Conservation (phyloP, 257 asterid genomes). For the Anisodus tanguticus region DNA sequence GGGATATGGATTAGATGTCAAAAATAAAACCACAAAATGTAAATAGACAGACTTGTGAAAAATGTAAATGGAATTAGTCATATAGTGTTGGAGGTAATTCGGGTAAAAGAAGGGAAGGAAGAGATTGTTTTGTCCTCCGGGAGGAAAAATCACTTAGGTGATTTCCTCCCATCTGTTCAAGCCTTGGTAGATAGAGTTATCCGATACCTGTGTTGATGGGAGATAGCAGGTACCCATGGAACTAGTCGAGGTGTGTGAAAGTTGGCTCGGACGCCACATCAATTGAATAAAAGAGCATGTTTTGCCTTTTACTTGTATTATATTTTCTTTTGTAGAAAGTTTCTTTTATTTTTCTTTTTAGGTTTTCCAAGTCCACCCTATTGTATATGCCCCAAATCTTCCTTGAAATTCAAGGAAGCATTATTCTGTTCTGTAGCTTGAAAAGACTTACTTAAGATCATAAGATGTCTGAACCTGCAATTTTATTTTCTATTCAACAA, state of each 20-base stretch:
- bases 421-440: not conserved
- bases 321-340: not conserved
- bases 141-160: no score
- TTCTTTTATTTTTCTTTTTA: not conserved
- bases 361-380: not conserved
- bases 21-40: not conserved
- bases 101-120: no score
- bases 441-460: not conserved
- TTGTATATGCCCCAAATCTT: slow-evolving; percentile 19
- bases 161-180: no score
- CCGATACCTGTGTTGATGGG: no score
- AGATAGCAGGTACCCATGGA: no score
- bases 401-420: slow-evolving; percentile 2
- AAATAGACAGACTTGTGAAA: not conserved
- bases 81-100: not conserved
- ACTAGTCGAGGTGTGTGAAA: no score
- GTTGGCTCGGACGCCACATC: no score
- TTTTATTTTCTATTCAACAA: no score
- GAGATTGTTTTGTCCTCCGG: no score
- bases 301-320: slow-evolving; percentile 20
- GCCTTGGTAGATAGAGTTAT: no score
- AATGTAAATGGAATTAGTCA: not conserved
- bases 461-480: no score
- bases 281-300: not conserved
- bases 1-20: not conserved